Percentiles rank a stretch among this genome's conserved stretches.
phyloP scores from a whole-genome alignment of 371 early-diverging fungal species.

The Zopfochytrium polystomum region DNA sequence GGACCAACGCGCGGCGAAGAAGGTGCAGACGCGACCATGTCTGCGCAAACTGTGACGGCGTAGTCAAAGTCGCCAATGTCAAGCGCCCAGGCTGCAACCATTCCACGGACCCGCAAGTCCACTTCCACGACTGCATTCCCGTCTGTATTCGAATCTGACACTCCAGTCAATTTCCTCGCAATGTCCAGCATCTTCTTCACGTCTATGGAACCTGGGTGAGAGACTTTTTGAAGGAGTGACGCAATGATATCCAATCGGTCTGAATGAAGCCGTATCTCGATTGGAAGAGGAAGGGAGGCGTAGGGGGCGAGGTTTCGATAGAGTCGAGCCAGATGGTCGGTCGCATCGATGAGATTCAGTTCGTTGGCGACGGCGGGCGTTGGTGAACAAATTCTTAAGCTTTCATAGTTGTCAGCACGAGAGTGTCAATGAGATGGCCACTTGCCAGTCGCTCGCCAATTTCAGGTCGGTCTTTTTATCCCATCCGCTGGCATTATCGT shows the following conservation, averaged over 20 bases:
- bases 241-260: slow-evolving; percentile 64
- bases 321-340: slow-evolving; percentile 58
- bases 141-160: too few relatives aligned
- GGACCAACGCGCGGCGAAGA: too few relatives aligned
- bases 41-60: slow-evolving; percentile 54
- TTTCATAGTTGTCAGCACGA: slow-evolving; percentile 19
- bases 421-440: not conserved
- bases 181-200: slow-evolving; percentile 54
- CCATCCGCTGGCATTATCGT: slow-evolving; percentile 71
- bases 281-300: slow-evolving; percentile 60
- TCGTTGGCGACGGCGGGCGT: slow-evolving; percentile 61
- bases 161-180: slow-evolving; percentile 58
- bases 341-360: slow-evolving; percentile 71
- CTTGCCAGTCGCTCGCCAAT: slow-evolving; percentile 71
- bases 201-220: slow-evolving; percentile 29
- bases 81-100: slow-evolving; percentile 61
- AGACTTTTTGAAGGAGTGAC: slow-evolving; percentile 48
- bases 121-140: slow-evolving; percentile 38
- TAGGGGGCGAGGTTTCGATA: slow-evolving; percentile 58
- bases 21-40: slow-evolving; percentile 38
- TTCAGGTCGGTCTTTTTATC: slow-evolving; percentile 69
- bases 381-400: slow-evolving; percentile 63
- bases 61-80: slow-evolving; percentile 52
- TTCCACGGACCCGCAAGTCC: slow-evolving; percentile 54
- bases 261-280: slow-evolving; percentile 66